A percentile compares a stretch with the other conserved stretches of the same genome.
These are phyloP conservation scores for Brassica rapa DNA, from an alignment of 345 rosid genomes.

Conservation along the genomic window DNA sequence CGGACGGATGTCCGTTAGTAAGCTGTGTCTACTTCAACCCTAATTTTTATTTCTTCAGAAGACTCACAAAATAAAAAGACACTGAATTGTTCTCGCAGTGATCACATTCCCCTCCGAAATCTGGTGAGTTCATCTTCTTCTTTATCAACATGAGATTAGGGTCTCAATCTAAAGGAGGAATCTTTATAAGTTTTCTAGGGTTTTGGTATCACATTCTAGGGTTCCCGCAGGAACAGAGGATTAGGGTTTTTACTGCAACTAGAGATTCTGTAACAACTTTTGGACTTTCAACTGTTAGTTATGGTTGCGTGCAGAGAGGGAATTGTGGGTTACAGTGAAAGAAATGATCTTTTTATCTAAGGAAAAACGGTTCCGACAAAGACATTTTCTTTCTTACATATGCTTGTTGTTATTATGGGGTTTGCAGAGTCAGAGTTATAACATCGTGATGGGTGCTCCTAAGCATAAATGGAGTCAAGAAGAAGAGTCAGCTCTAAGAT, in stretches of 20 bases:
- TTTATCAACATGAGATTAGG: slow-evolving; percentile 10
- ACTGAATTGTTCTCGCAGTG: too few relatives aligned
- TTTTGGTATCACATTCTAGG: slow-evolving; percentile 31
- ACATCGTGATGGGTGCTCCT: slow-evolving; percentile 79
- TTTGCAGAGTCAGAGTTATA: not conserved
- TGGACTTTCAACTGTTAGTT: not conserved
- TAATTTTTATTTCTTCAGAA: too few relatives aligned
- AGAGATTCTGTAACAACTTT: not conserved
- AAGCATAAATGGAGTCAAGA: slow-evolving; percentile 99
- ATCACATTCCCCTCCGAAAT: not conserved
- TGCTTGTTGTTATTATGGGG: not conserved
- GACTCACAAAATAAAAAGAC: too few relatives aligned
- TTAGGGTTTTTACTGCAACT: slow-evolving; percentile 28
- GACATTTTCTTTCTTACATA: not conserved
- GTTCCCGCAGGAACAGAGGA: slow-evolving; percentile 22
- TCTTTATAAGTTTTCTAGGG: slow-evolving; percentile 7
- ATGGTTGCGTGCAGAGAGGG: not conserved
- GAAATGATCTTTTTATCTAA: not conserved
- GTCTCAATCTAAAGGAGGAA: not conserved
- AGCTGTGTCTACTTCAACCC: too few relatives aligned
- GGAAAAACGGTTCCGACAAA: not conserved
- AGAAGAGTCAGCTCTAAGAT: slow-evolving; percentile 91
- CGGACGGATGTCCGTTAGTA: too few relatives aligned
- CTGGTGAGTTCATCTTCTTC: slow-evolving; percentile 23
- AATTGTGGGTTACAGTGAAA: not conserved